Base-by-base conservation (phyloP, 2,329 filamentous ascomycete genomes). In the Colletotrichum sp. region DNA sequence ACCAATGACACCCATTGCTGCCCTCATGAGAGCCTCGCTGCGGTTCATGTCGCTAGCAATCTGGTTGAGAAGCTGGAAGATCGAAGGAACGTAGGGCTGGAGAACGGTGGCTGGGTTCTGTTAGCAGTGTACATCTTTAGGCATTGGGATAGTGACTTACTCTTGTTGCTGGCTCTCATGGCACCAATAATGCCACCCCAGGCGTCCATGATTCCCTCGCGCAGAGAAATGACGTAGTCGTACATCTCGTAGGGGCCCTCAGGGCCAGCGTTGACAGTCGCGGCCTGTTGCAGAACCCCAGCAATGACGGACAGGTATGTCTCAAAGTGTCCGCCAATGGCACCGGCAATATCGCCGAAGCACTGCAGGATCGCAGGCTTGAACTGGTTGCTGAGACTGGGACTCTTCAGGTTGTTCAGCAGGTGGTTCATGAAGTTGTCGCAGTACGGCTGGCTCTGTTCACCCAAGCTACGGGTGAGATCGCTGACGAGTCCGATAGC, bases 391-490 rank as follows among this genome's bases (percentile, higher is more conserved):
- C 95, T 94, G 70, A 98, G 90, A n/a, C 93, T 92, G 15, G 94
- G 92, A 86, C 95, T 98, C 92, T 95, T 92, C 57, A 99, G 88
- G 86, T 98, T 98, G 89, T 95, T 96, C 78, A 99, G 91, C 75
- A 99, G 90, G 84, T 97, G 95, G 90, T 99, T 99, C 97, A 99
- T 99, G 85, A 99, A 98, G 79, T 93, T 92, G 82, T 99, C 97
- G 86, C 97, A 99, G 89, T 94, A 99, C 73, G 96, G 97, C 87
- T 98, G 95, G 82, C 96, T 95, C 84, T 94, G 95, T 83, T 96
- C 93, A 83, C 96, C 95, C 83, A 99, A 90, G 18, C 96, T 97
- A 81, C 97, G 94, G 69, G 96, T 96, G 81, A 99, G 97, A 83
- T 99, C 97, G 85, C 96, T 98, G 80, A 99, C 96, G 72, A 99